Evolutionary conservation across 2,329 filamentous ascomycete species (phyloP), one percentile per base, ranked within the genome.

Genomic region (Xylaria hypoxylon): DNA sequence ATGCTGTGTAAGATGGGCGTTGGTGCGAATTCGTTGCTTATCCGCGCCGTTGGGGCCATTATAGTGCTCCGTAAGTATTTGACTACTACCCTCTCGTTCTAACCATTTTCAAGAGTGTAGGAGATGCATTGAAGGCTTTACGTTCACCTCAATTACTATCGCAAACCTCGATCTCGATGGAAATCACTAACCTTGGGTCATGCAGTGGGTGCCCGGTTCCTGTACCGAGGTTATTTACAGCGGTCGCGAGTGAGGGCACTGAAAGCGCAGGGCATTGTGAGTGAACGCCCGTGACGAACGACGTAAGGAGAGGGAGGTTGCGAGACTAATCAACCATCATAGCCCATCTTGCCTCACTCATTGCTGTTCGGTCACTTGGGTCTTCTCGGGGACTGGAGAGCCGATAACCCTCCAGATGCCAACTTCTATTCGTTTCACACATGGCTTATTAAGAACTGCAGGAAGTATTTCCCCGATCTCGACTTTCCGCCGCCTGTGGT

Each of bases 341-440:
- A 77, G 75, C 72, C 74, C 8, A 48, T 76, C 15, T 50, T 76
- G 47, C 73, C 74, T 55, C 74, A 77, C 62, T 77, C 75, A 5
- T 35, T 59, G 17, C 35, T 75, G 2, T 72, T 70, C 15, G 75
- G 75, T 6, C 75, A 77, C 62, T 47, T 77, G 5, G 58, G 56
- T 1, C 65, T 77, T 26, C 67, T 76, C 13, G 70, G 45, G 7
- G 69, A 73, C 28, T 76, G 73, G 59, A 68, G 70, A 22, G 67
- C 60, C 2, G 68, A 65, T 1, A 67, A 72, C 26, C 74, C 75
- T 11, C 51, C 68, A 5, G 75, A 77, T 67, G 65, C 69, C 35
- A 75, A 75, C 53, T 70, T 73, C 10, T 73, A 73, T 28, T 28
- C 68, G 8, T 70, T 76, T 47, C 70, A 75, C 61, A 33, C 17